Conservation (phyloP, 2,329 filamentous ascomycete species). For the Colletotrichum siamense region DNA sequence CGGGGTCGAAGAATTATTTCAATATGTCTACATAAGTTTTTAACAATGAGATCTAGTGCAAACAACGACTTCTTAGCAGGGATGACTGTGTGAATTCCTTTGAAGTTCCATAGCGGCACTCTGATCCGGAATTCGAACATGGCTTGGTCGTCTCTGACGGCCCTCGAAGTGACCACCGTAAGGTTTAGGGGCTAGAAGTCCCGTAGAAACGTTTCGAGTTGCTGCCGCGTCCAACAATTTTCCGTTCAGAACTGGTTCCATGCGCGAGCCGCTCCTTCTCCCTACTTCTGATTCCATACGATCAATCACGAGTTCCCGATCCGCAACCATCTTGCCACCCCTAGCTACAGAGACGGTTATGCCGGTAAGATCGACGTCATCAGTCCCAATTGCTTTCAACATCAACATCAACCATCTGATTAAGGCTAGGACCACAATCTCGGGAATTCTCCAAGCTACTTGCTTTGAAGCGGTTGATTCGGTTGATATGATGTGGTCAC, state of each 20-base stretch:
- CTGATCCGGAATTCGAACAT: neutral
- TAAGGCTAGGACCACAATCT: fast-evolving
- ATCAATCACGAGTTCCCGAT: fast-evolving
- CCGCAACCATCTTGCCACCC: fast-evolving
- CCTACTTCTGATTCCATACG: fast-evolving
- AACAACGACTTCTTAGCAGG: no score
- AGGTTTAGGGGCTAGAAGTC: fast-evolving
- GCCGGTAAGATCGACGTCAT: fast-evolving
- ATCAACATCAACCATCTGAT: neutral
- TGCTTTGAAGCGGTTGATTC: neutral
- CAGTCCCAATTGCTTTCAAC: neutral
- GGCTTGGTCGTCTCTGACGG: fast-evolving
- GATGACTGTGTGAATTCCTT: no score
- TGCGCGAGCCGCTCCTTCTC: no score
- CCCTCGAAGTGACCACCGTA: fast-evolving
- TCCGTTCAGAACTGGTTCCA: fast-evolving
- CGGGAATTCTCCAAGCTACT: neutral
- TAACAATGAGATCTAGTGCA: no score
- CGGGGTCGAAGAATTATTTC: no score
- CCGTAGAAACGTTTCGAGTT: neutral
- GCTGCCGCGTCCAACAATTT: fast-evolving
- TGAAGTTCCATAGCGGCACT: neutral
- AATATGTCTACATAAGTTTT: no score
- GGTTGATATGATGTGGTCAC: fast-evolving
- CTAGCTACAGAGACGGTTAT: fast-evolving